Base-by-base conservation (phyloP, 2,329 filamentous ascomycete species). In the Trichophyton benhamiae region DNA sequence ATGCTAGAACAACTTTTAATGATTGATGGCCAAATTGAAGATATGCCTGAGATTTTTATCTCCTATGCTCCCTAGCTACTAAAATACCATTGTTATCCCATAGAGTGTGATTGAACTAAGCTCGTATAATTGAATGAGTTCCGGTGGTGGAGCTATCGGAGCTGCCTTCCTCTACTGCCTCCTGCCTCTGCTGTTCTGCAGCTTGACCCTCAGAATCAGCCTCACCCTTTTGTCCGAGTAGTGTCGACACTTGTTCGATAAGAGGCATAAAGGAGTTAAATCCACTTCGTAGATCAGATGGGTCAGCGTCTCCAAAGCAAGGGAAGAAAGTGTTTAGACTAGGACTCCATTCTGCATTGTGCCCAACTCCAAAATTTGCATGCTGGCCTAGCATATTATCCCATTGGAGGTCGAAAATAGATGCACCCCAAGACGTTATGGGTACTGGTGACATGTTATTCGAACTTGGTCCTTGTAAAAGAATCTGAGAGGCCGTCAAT, bases 351-450 rank as follows among this genome's bases (percentile, higher is more conserved):
- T 63, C 67, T 38, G 73, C 70, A 1, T 70, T 65, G 60, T 74
- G 67, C 15, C 74, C 74, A 22, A 72, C 65, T 48, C 67, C 61
- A 59, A 73, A 65, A 36, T 70, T 73, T 17, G 68, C 72, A 60
- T 73, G 72, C 44, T 73, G 65, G 27, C 71, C 73, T 30, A 77
- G 69, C 27, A 73, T 53, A 20, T 70, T 74, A 61, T 78, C 74
- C 76, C 76, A 78, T 41, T 70, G 66, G 1, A 71, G 65, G 61
- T 75, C 69, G 63, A 71, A 73, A 8, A 76, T 58, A 0, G 69
- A 71, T 15, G 70, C 72, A 1, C 73, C 73, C 75, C 74, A 78
- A 1, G 69, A 69, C 13, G 70, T 72, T 2, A 64, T 67, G 2
- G 68, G 68, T 2, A 49, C 59, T 42, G 67, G 63, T 22, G 66